Base-by-base conservation (phyloP, 2,329 filamentous ascomycete genomes). In the Coniochaeta pulveracea region DNA sequence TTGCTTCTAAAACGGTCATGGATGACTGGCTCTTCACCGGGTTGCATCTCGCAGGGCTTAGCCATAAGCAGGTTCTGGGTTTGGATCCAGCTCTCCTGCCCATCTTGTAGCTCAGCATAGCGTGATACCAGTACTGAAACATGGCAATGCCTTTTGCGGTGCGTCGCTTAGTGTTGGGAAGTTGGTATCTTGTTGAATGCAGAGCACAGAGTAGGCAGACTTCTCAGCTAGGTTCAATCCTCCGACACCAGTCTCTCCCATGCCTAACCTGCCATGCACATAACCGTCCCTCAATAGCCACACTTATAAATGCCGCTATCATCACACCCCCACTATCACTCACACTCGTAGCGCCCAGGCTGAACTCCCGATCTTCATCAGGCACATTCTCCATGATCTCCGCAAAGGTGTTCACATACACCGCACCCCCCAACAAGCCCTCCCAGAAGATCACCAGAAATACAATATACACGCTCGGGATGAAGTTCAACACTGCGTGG, bases 351-450 rank as follows among this genome's bases (percentile, higher is more conserved):
- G 88, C 89, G 0, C 84, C 78, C 2, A 98, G 61, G 38, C 85
- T 93, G 50, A 96, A 96, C 57, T 98, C 91, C 5, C 89, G 71
- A 34, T 95, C 86, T 19, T 76, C 72, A 4, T 69, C 62, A 0
- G 77, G 75, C 1, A 95, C 77, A 6, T 78, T 76, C 47, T 95
- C 85, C 52, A 85, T 80, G 40, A 98, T 95, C 51, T 93, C 84
- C 1, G 88, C 85, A 56, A 96, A 98, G 0, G 88, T 94, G 48
- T 89, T 93, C 38, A 96, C 88, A 47, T 98, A 98, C 0, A 96
- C 91, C 4, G 85, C 66, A 0, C 91, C 91, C 1, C 91, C 91
- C 0, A 98, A 63, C 10, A 96, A 56, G 0, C 91, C 91, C 54
- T 96, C 91, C 89, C 89, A 96, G 49, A 96, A 91, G 14, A 95